Evolutionary conservation across 257 asterid species (phyloP), one percentile per base, ranked within the genome.

Genomic region (Solanum gandarillasii): DNA sequence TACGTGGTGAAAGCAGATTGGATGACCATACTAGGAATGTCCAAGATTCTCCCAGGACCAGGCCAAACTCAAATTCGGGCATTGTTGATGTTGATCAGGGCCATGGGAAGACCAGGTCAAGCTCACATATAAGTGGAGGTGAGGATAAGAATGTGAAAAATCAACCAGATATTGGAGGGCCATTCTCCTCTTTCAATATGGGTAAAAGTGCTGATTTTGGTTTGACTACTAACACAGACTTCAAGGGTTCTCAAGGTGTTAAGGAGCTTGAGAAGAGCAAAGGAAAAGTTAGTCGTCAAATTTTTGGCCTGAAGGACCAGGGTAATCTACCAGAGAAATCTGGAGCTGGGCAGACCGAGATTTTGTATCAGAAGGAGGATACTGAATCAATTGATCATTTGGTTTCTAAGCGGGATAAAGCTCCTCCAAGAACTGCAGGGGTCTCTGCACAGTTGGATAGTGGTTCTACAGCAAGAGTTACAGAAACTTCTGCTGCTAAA

Each of bases 401-500:
- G 84, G 83, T 86, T 89, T 62, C 83, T 3, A 91, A 88, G 87
- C 88, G 79, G 74, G 83, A 83, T 86, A 92, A 87, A 85, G 89
- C 92, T 67, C 87, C 91, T 55, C 83, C 83, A 88, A 94, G 89
- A 86, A 84, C 92, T 5, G 88, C 38, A 55, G 91, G 89, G 87
- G 93, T 90, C 72, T 88, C 91, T 86, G 88, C 84, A 83, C 89
- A 58, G 60, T 71, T 79, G 85, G 95, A 88, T 65, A 85, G 94
- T 82, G 89, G 86, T 89, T 89, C 94, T 73, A 92, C 93, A 87
- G 92, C 95, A 55, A 91, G 90, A 92, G 88, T 87, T 86, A 86
- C 94, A 86, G 93, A 89, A 87, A 92, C 91, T 87, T 87, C 91
- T 87, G 92, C 89, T 72, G 89, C 86, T 87, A 90, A 90, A 89